A percentile compares a stretch with the other conserved stretches of the same genome.
phyloP scores from a whole-genome alignment of 2,329 filamentous ascomycete genomes.

The Microthyrium microscopicum region DNA sequence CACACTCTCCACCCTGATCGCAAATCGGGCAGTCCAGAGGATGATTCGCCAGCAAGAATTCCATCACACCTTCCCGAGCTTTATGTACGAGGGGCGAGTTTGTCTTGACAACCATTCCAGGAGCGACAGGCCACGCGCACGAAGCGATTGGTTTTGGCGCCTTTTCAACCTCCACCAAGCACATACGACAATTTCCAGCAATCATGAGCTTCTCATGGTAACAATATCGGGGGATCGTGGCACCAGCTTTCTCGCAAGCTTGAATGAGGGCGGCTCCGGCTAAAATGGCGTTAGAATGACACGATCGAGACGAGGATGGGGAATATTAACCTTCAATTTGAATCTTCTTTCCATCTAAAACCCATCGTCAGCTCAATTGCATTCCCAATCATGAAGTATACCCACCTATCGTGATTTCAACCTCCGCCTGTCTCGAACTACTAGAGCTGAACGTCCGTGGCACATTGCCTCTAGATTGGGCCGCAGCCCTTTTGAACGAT shows the following conservation, averaged over 20 bases:
- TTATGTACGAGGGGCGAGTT: conserved; percentile 94
- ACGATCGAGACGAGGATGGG: conserved; percentile 8
- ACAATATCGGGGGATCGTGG: conserved; percentile 88
- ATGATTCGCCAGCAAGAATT: conserved; percentile 92
- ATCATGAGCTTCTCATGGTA: conserved; percentile 99
- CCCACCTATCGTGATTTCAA: conserved; percentile 90
- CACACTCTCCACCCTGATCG: conserved; percentile 97
- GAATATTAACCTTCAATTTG: conserved; percentile 70
- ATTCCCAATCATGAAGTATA: conserved; percentile 16
- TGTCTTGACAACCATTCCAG: conserved; percentile 98
- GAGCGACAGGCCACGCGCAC: conserved; percentile 96
- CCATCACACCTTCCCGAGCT: conserved; percentile 96
- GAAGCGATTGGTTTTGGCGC: conserved; percentile 95
- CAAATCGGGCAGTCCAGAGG: conserved; percentile 93
- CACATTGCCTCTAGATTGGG: conserved; percentile 36
- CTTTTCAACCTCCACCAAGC: conserved; percentile 91
- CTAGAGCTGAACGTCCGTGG: conserved; percentile 72
- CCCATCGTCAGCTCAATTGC: conserved; percentile 17
- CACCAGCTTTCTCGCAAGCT: conserved; percentile 95
- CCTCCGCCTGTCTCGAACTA: conserved; percentile 65
- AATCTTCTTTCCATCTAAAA: conserved; percentile 85
- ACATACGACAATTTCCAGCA: conserved; percentile 99
- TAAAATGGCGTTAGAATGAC: conserved; percentile 24
- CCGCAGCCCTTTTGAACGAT: conserved; percentile 41
- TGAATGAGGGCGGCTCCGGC: conserved; percentile 95